Percentiles rank a stretch among this genome's conserved stretches.
Evolutionary conservation across 1,139 yeast species (phyloP).

Genomic region (Pichia sp.): DNA sequence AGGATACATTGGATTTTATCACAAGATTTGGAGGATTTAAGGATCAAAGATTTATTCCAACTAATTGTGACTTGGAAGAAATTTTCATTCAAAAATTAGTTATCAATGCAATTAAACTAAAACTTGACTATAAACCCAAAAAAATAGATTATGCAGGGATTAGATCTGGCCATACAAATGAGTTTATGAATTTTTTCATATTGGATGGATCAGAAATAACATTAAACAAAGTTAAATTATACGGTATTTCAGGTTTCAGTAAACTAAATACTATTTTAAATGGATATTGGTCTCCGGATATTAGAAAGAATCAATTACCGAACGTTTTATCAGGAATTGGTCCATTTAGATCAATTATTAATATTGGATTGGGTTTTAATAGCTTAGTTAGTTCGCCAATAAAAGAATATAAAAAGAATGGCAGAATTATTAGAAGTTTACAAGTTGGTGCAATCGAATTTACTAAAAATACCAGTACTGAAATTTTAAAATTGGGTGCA

Average conservation of each 20-base stretch:
- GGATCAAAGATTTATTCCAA: conserved; percentile 58
- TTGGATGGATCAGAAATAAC: conserved; percentile 77
- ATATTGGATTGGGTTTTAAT: conserved; percentile 72
- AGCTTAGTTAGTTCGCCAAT: conserved; percentile 70
- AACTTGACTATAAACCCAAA: conserved; percentile 88
- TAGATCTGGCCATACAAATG: conserved; percentile 78
- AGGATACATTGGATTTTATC: conserved; percentile 82
- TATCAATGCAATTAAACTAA: conserved; percentile 55
- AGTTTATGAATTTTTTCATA: conserved; percentile 80
- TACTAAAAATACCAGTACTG: conserved; percentile 75
- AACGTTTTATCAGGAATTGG: conserved; percentile 81
- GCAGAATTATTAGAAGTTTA: conserved; percentile 60
- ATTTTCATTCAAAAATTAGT: conserved; percentile 64
- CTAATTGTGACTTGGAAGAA: conserved; percentile 56
- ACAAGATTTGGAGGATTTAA: conserved; percentile 75
- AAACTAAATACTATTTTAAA: conserved; percentile 51
- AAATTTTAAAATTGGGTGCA: conserved; percentile 74
- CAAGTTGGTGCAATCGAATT: conserved; percentile 76
- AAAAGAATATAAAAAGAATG: conserved; percentile 67
- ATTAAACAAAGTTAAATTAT: conserved; percentile 53
- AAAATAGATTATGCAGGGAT: conserved; percentile 78
- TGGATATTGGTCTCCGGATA: conserved; percentile 80
- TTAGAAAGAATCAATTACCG: conserved; percentile 67
- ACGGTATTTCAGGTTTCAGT: conserved; percentile 73
- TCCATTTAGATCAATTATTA: conserved; percentile 70